A percentile compares a stretch with the other conserved stretches of the same genome.
Conservation (phyloP, 495 filamentous ascomycete species). For the Massariosphaeria phaeospora region DNA sequence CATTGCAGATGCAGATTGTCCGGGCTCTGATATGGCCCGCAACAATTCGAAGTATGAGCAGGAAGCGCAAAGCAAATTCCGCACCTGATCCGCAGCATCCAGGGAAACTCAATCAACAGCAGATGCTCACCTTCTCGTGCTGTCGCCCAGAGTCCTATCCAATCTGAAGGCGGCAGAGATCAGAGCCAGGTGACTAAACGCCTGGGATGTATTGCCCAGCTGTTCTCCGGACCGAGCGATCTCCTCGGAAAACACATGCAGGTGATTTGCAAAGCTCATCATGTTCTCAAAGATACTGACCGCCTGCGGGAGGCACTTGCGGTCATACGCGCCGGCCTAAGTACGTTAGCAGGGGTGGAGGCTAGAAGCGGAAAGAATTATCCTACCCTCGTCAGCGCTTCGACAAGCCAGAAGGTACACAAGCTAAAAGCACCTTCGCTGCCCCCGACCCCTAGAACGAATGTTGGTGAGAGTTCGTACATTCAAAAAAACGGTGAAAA, state of each 20-base stretch:
- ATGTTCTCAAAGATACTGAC: constrained; percentile 70
- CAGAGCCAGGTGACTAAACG: constrained; percentile 66
- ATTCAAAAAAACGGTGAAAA: background rate
- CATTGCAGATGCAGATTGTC: too few relatives aligned
- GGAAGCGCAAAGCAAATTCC: too few relatives aligned
- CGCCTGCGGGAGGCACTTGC: constrained; percentile 56
- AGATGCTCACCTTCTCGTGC: too few relatives aligned
- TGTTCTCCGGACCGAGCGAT: constrained; percentile 66
- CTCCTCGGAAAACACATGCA: constrained; percentile 72
- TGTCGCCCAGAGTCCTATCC: constrained; percentile 38
- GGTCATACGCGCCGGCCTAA: constrained; percentile 55
- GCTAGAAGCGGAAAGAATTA: background rate
- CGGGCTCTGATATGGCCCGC: too few relatives aligned
- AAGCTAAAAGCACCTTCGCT: constrained; percentile 72
- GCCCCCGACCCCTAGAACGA: constrained; percentile 57
- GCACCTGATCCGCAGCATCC: too few relatives aligned
- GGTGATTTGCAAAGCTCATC: constrained; percentile 64
- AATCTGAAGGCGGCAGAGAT: constrained; percentile 71
- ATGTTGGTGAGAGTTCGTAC: background rate
- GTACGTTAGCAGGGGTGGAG: background rate
- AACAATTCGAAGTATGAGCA: too few relatives aligned
- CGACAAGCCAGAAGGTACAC: constrained; percentile 74
- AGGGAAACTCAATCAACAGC: too few relatives aligned
- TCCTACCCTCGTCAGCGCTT: constrained; percentile 63
- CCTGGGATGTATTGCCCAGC: constrained; percentile 69